Evolutionary conservation across 2,329 filamentous ascomycete species (phyloP), one percentile per base, ranked within the genome.

Genomic region (Mollisiaceae sp.): DNA sequence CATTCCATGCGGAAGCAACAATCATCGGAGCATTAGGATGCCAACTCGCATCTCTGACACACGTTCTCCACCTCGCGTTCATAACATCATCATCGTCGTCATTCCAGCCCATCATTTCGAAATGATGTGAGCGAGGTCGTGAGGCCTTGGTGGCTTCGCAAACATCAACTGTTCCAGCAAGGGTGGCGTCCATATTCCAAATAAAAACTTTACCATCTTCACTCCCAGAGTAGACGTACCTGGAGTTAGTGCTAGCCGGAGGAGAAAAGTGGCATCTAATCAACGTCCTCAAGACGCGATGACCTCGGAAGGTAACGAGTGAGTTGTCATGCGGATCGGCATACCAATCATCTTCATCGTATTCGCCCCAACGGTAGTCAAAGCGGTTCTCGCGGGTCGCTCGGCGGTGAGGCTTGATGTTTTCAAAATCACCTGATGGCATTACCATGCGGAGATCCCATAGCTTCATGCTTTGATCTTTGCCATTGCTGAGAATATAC

Each of bases 241-340:
- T 86, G 9, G 91, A 93, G 76, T 97, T 91, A 1, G 93, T 94
- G 75, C 92, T 94, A 12, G 85, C 87, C 0, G 92, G 88, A 0
- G 95, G 95, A 38, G 92, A 95, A 79, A 99, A 99, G 79, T 98
- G 94, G 74, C 95, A 98, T 67, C 95, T 85, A 71, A 98, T 97
- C 47, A 98, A 83, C 0, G 95, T 98, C 73, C 92, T 90, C 67
- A 96, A 85, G 14, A 99, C 93, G 68, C 86, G 87, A 79, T 99
- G 95, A 11, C 94, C 94, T 32, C 93, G 88, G 83, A 96, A 98
- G 0, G 94, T 97, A 56, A 98, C 95, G 2, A 97, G 82, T 0
- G 91, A 96, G 80, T 94, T 97, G 78, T 98, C 95, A 73, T 93
- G 79, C 0, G 90, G 91, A 77, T 97, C 90, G 1, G 89, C 88